phyloP scores from a whole-genome alignment of 176 grass and related monocot species.

The Elymus sibiricus region DNA sequence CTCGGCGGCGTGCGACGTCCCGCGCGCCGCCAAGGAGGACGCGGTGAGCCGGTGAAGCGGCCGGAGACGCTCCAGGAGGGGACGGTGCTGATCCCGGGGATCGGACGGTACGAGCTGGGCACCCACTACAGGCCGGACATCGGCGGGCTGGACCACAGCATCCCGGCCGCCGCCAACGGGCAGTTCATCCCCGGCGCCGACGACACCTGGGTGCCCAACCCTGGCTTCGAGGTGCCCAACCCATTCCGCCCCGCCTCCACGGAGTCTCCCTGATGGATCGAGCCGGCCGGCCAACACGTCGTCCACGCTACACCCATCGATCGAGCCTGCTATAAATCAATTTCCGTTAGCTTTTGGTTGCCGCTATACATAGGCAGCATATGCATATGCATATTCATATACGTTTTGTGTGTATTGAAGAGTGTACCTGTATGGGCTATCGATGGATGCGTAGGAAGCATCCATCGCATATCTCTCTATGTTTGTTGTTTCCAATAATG shows the following conservation, averaged over 20 bases:
- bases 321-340: no score
- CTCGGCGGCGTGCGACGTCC: constrained; percentile 33
- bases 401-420: not conserved
- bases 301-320: no score
- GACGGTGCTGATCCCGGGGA: constrained; percentile 54
- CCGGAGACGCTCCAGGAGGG: constrained; percentile 45
- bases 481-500: not conserved
- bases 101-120: constrained; percentile 50
- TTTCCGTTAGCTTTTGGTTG: no score
- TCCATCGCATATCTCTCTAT: not conserved
- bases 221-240: constrained; percentile 83
- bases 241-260: constrained; percentile 40
- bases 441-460: constrained; percentile 20
- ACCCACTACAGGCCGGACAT: constrained; percentile 40
- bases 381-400: not conserved
- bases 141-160: constrained; percentile 63
- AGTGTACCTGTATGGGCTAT: not conserved
- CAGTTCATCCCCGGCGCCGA: constrained; percentile 68
- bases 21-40: not conserved
- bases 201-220: constrained; percentile 84
- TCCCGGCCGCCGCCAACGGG: constrained; percentile 47
- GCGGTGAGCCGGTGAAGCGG: constrained; percentile 26
- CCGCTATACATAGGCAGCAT: not conserved
- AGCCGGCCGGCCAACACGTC: not conserved
- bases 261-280: constrained; percentile 25